Evolutionary conservation across 2,329 filamentous ascomycete species (phyloP).

Genomic region (Pyricularia pennisetigena): DNA sequence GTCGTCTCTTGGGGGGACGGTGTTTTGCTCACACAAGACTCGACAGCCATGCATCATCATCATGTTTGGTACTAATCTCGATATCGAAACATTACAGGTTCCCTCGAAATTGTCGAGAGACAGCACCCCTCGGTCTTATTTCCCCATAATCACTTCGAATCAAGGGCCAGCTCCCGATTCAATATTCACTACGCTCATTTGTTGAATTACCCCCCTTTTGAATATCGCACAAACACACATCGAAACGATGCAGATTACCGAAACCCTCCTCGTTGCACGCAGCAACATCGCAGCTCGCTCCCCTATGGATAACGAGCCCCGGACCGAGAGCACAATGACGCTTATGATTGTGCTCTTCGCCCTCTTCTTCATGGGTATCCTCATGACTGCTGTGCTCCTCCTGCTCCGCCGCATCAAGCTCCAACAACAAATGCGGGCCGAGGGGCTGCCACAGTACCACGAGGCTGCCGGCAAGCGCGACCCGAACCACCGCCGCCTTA

Average conservation of each 20-base stretch:
- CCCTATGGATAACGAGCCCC: constrained; percentile 25
- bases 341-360: constrained; percentile 72
- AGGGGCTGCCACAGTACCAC: constrained; percentile 58
- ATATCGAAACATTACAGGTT: neutral
- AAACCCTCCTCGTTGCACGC: constrained; percentile 22
- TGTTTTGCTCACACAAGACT: neutral
- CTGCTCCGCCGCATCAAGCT: constrained; percentile 57
- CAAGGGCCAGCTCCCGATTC: neutral
- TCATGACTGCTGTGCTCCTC: constrained; percentile 58
- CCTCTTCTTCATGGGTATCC: constrained; percentile 62
- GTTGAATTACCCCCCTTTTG: neutral
- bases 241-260: constrained; percentile 25
- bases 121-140: neutral
- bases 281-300: constrained; percentile 39
- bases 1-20: neutral
- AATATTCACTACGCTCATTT: neutral
- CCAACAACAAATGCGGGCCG: constrained; percentile 34
- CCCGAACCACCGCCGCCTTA: constrained; percentile 36
- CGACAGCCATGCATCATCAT: neutral
- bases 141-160: neutral
- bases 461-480: constrained; percentile 28
- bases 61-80: neutral
- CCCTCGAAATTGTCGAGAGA: neutral
- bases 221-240: neutral
- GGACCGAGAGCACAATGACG: constrained; percentile 55